Evolutionary conservation across 208 protist genomes (phyloP).

Genomic region (Acanthamoeba royreba): DNA sequence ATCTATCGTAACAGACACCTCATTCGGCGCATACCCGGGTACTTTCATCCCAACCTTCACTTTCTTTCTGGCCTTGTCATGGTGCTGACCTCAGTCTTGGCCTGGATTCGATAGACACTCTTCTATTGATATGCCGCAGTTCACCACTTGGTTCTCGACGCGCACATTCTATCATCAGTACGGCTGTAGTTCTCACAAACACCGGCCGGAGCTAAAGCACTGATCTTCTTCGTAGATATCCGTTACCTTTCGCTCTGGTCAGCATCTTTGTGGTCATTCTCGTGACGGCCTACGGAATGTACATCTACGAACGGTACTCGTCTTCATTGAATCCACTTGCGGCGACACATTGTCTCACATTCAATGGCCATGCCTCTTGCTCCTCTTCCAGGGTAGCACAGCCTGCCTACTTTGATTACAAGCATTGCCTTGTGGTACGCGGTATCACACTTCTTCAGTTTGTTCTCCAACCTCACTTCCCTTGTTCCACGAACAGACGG

Average conservation of each 20-base stretch:
- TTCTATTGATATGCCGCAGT: not conserved
- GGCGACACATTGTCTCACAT: not conserved
- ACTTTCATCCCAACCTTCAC: not conserved
- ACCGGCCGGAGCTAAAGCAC: not conserved
- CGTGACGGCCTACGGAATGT: not conserved
- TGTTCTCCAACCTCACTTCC: not conserved
- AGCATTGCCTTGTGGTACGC: not conserved
- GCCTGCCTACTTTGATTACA: not conserved
- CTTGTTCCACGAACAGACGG: not conserved
- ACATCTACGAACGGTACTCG: not conserved
- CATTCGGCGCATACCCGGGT: not conserved
- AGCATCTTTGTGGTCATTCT: not conserved
- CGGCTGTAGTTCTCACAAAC: not conserved
- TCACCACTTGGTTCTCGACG: constrained; percentile 10
- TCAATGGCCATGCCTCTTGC: not conserved
- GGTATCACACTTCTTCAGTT: not conserved
- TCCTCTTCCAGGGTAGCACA: not conserved
- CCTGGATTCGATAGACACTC: too few relatives aligned
- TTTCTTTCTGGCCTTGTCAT: not conserved
- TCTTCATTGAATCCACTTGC: not conserved
- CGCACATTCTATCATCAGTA: constrained; percentile 1
- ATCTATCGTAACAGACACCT: constrained; percentile 6
- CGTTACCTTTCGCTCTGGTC: not conserved
- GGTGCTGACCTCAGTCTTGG: not conserved
- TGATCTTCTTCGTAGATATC: not conserved